Conservation (phyloP, 768 basidiomycete species). For the Collybiopsis confluens region DNA sequence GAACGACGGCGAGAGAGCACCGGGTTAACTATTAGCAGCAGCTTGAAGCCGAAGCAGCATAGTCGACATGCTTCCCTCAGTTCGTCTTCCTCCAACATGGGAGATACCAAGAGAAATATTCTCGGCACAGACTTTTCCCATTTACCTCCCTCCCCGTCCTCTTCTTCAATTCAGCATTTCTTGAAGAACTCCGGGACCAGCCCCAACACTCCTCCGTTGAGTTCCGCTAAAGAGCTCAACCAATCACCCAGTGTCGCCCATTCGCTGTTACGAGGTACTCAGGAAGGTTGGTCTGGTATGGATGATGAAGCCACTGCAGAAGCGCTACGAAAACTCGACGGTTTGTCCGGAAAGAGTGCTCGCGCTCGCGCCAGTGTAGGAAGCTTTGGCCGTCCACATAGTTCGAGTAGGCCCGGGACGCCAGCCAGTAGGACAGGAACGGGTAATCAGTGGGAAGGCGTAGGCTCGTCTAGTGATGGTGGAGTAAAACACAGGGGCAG, state of each 20-base stretch:
- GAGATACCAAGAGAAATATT: conserved; percentile 39
- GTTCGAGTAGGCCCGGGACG: conserved; percentile 69
- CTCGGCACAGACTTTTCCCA: conserved; percentile 81
- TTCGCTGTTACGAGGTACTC: conserved; percentile 79
- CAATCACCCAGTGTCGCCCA: conserved; percentile 74
- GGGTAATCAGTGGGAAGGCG: conserved; percentile 73
- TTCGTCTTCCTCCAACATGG: conserved; percentile 60
- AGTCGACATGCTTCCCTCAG: conserved; percentile 64
- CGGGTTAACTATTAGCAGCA: conserved; percentile 37
- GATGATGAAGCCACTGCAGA: conserved; percentile 89
- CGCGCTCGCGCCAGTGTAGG: conserved; percentile 74
- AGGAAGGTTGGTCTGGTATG: conserved; percentile 85
- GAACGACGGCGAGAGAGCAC: conserved; percentile 54
- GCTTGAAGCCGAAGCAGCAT: conserved; percentile 42
- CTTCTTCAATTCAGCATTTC: conserved; percentile 85
- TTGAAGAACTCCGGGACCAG: conserved; percentile 51
- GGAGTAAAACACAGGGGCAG: conserved; percentile 28
- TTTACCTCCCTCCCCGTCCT: conserved; percentile 86
- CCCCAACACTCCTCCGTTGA: conserved; percentile 33
- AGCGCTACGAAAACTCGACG: conserved; percentile 89
- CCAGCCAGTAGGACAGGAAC: conserved; percentile 59
- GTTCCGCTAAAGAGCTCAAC: conserved; percentile 39
- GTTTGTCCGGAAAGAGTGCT: conserved; percentile 71
- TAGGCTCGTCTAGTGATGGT: conserved; percentile 31
- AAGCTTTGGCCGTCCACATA: conserved; percentile 63